Evolutionary conservation across 306 rosid species (phyloP).

Genomic region (Fragaria vesca): DNA sequence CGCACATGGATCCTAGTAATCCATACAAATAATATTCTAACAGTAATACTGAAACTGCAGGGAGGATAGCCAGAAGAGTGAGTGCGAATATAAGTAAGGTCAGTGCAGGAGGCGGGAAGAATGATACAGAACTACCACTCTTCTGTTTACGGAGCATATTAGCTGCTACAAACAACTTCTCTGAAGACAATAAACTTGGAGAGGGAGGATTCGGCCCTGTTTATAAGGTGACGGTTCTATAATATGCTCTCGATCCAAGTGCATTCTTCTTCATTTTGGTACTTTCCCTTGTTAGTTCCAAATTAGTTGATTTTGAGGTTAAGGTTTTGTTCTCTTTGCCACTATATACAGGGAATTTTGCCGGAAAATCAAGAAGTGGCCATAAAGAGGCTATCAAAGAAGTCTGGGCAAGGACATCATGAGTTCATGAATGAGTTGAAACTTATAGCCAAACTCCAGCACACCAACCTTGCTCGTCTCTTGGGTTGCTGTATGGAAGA

Average conservation of each 20-base stretch:
- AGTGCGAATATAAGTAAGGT: slow-evolving; percentile 6
- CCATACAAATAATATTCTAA: not conserved
- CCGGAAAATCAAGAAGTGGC: slow-evolving; percentile 27
- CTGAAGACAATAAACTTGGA: slow-evolving; percentile 45
- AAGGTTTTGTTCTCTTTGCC: not conserved
- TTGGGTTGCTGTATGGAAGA: slow-evolving; percentile 40
- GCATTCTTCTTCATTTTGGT: not conserved
- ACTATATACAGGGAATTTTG: not conserved
- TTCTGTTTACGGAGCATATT: slow-evolving; percentile 30
- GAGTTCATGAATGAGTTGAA: slow-evolving; percentile 51
- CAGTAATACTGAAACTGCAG: not conserved
- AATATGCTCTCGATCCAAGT: not conserved
- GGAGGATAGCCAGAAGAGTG: not conserved
- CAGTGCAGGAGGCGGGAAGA: slow-evolving; percentile 17
- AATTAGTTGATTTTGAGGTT: not conserved
- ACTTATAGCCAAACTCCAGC: slow-evolving; percentile 52
- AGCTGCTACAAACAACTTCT: slow-evolving; percentile 40
- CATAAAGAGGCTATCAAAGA: slow-evolving; percentile 47
- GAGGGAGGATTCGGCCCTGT: slow-evolving; percentile 69
- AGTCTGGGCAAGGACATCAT: slow-evolving; percentile 41
- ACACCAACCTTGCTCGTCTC: slow-evolving; percentile 46
- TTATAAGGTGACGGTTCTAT: slow-evolving; percentile 34
- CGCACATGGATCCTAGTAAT: not conserved
- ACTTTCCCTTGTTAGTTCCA: not conserved
- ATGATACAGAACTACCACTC: slow-evolving; percentile 38